Evolutionary conservation across 1,139 yeast genomes (phyloP).

Genomic region (Debaryomycetaceae sp.): DNA sequence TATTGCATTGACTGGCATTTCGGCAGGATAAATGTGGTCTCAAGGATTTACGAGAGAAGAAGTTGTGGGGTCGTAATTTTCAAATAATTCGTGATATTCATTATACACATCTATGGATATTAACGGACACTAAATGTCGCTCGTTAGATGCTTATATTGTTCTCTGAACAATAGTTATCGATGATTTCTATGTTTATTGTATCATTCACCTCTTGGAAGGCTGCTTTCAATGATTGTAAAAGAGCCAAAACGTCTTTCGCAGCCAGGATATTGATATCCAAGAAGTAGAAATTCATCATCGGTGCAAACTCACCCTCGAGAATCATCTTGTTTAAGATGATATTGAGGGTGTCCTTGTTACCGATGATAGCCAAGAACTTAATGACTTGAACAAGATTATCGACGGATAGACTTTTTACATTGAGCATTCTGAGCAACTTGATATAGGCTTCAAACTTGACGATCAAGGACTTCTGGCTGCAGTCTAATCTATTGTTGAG

Average conservation of each 20-base stretch:
- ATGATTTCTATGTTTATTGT: conserved; percentile 15
- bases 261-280: conserved; percentile 21
- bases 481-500: neutral
- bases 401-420: conserved; percentile 16
- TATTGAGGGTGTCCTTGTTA: conserved; percentile 22
- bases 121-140: neutral
- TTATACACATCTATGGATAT: too few relatives aligned
- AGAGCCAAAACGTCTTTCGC: conserved; percentile 14
- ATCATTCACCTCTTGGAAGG: conserved; percentile 16
- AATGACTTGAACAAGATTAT: conserved; percentile 24
- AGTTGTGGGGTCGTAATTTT: too few relatives aligned
- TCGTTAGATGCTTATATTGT: neutral
- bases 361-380: conserved; percentile 23
- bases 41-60: neutral
- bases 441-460: conserved; percentile 12
- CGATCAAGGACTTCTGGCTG: conserved; percentile 4
- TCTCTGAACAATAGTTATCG: conserved; percentile 6
- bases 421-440: conserved; percentile 21
- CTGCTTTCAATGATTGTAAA: conserved; percentile 14
- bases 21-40: neutral
- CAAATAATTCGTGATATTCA: too few relatives aligned
- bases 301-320: conserved; percentile 12
- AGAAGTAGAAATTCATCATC: conserved; percentile 26
- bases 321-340: conserved; percentile 28
- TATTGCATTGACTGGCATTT: conserved; percentile 20